Evolutionary conservation across 2,329 filamentous ascomycete genomes (phyloP), one percentile per base, ranked within the genome.

Genomic region (Grosmannia clavigera): DNA sequence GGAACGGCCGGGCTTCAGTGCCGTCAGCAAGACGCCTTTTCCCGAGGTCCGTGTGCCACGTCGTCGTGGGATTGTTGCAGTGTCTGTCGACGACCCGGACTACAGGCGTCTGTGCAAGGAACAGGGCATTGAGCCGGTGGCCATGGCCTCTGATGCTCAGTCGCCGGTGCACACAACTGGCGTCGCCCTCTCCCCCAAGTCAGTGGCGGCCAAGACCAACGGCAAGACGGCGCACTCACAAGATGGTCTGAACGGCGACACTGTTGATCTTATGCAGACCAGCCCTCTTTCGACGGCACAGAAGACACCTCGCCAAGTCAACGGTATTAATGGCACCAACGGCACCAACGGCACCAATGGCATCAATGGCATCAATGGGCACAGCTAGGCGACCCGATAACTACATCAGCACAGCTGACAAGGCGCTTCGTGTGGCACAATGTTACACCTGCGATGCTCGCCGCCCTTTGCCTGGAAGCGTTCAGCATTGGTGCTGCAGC

Each of bases 71-170:
- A 29, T 52, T 14, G 69, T 77, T 3, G 76, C 78, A 25, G 79
- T 84, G 2, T 72, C 74, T 14, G 76, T 79, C 7, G 74, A 79
- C 53, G 82, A 85, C 57, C 78, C 81, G 3, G 81, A 84, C 35
- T 85, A 83, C 64, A 71, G 71, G 31, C 74, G 74, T 38, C 69
- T 84, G 22, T 83, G 79, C 67, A 70, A 76, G 58, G 78, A 83
- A 62, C 81, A 85, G 68, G 79, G 80, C n/a, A 73, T 84, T 6
- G 72, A 74, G 14, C 76, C 50, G 1, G 19, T n/a, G 5, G 25
- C 38, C 5, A 33, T 29, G 10, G 3, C 11, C 19, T 61, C 72
- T 73, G 35, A 75, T 74, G n/a, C 70, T n/a, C 72, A 43, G 70
- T 78, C 75, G 59, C 73, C 76, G 5, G 69, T 72, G 27, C 67